Base-by-base conservation (phyloP, 2,329 filamentous ascomycete species). In the Fusarium longipes region DNA sequence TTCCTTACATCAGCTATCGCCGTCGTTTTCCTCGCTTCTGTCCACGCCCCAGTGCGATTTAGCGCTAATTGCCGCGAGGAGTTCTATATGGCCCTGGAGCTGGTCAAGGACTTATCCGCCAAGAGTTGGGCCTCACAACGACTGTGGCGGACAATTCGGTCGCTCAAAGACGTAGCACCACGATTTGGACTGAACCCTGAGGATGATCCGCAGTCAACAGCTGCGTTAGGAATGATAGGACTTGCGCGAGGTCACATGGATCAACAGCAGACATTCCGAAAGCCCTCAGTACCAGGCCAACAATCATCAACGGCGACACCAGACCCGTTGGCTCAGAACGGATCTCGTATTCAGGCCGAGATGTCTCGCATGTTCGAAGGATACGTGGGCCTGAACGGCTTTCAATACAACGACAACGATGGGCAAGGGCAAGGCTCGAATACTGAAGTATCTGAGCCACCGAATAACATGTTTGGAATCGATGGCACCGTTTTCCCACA, bases 71-170 rank as follows among this genome's bases (percentile, higher is more conserved):
- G 90, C 66, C 85, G 91, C 18, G 87, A 91, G 42, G 91, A 94
- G 76, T 94, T 94, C 74, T 93, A 93, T 79, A 88, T 91, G 83
- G 91, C 89, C 0, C 84, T 94, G 1, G 90, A 93, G 53, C 81
- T 94, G 5, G 87, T 94, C 36, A 89, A 91, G 64, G 89, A 90
- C 54, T 83, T 94, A 55, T 91, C 89, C 5, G 86, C 87, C 29
- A 89, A 89, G 71, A 91, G 88, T 25, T 92, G 87, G 80, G 88
- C 93, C 3, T 90, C 88, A 8, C 89, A 91, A 69, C 84, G 91
- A 2, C 80, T 94, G 2, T 94, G 91, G 91, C 86, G 86, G 65
- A 92, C 89, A 0, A 88, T 93, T 51, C 84, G 85, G 40, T 87
- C 88, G 0, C 83, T 94, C 35, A 92, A 91, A 70, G 87, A 91